Evolutionary conservation across 345 rosid genomes (phyloP).

Genomic region (Viola odorata): DNA sequence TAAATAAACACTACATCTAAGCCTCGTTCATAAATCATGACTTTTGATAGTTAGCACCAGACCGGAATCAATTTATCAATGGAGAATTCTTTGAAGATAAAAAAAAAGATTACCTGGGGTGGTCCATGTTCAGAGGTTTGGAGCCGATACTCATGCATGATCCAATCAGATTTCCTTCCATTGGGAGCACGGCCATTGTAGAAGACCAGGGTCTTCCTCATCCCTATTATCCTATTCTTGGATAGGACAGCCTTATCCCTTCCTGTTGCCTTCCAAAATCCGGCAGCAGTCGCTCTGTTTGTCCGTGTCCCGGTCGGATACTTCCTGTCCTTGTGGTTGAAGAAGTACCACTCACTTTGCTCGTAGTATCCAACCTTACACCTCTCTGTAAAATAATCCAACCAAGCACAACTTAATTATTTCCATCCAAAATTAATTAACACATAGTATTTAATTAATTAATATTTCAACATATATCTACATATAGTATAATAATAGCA

Average conservation of each 20-base stretch:
- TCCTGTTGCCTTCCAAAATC: constrained; percentile 98
- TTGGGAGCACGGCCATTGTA: constrained; percentile 92
- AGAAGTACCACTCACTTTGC: constrained; percentile 93
- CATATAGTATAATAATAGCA: too few species aligned
- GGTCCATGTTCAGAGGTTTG: constrained; percentile 67
- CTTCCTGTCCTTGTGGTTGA: constrained; percentile 94
- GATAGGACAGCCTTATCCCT: constrained; percentile 88
- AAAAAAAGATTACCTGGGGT: constrained; percentile 46
- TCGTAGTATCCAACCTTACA: constrained; percentile 80
- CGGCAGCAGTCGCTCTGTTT: constrained; percentile 82
- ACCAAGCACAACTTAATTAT: background rate
- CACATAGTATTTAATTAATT: too few species aligned
- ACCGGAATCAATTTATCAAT: too few species aligned
- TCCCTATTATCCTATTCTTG: constrained; percentile 67
- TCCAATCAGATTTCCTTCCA: constrained; percentile 89
- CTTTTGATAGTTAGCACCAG: too few species aligned
- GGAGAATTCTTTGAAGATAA: too few species aligned
- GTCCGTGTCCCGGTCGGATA: constrained; percentile 94
- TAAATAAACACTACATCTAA: too few species aligned
- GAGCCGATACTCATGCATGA: constrained; percentile 91
- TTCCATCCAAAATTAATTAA: too few species aligned
- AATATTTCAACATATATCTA: too few species aligned
- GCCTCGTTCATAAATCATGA: too few species aligned
- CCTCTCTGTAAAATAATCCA: constrained; percentile 37
- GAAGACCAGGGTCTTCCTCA: constrained; percentile 93